Evolutionary conservation across 1,284 basidiomycete genomes (phyloP).

Genomic region (Pseudozyma hubeiensis): DNA sequence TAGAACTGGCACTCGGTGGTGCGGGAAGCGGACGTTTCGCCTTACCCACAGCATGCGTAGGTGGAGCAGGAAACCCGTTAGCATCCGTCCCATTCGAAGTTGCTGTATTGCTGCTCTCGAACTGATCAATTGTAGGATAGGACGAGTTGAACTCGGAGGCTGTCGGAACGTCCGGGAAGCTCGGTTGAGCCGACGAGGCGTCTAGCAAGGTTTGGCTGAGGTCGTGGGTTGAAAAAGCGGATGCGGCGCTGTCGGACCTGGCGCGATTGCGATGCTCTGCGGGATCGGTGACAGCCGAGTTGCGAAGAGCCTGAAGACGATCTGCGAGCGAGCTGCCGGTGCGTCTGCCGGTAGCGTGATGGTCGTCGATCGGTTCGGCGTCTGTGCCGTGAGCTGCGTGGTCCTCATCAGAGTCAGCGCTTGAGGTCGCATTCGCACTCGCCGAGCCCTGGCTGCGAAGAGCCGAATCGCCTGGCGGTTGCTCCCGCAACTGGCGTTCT

Average conservation of each 20-base stretch:
- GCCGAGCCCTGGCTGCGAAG: constrained; percentile 10
- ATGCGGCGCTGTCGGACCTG: constrained; percentile 20
- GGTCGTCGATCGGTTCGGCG: constrained; percentile 39
- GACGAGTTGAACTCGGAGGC: constrained; percentile 49
- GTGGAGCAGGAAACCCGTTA: constrained; percentile 37
- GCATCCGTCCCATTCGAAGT: constrained; percentile 10
- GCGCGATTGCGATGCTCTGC: constrained; percentile 34
- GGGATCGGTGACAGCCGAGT: constrained; percentile 35
- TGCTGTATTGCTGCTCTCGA: constrained; percentile 32
- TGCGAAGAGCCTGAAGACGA: constrained; percentile 45
- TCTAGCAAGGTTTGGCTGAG: constrained; percentile 26
- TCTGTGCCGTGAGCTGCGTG: constrained; percentile 42
- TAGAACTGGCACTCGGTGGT: constrained; percentile 38
- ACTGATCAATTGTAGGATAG: constrained; percentile 59
- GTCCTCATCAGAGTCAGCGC: constrained; percentile 31
- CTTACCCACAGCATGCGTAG: constrained; percentile 44
- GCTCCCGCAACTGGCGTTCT: constrained; percentile 15
- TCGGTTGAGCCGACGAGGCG: constrained; percentile 2
- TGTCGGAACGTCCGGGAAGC: constrained; percentile 40
- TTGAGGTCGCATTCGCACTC: background rate
- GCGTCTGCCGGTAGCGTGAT: constrained; percentile 32
- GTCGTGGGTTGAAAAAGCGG: constrained; percentile 28
- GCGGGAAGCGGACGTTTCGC: constrained; percentile 45
- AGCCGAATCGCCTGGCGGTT: constrained; percentile 36
- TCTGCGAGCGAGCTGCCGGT: constrained; percentile 41